These are phyloP conservation scores for Pyrenopolyporus hunteri DNA, from an alignment of 495 filamentous ascomycete genomes.

Conservation along the genomic window DNA sequence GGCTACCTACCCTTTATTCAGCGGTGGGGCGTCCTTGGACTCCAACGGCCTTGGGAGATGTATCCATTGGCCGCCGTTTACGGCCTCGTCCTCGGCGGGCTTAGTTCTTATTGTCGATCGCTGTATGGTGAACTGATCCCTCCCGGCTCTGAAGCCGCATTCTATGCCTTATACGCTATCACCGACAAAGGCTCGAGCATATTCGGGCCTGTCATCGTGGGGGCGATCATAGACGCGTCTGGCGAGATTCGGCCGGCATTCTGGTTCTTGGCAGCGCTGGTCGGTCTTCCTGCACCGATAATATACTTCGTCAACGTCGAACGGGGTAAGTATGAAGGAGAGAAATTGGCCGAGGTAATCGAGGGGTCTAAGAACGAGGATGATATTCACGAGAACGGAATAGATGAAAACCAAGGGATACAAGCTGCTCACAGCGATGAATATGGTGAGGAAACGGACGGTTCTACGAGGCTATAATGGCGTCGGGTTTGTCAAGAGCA, in stretches of 20 bases:
- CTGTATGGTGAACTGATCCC: constrained; percentile 92
- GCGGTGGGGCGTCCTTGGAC: constrained; percentile 74
- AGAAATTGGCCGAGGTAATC: constrained; percentile 70
- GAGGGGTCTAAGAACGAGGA: constrained; percentile 57
- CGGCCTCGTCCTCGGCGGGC: constrained; percentile 88
- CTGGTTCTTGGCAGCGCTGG: constrained; percentile 83
- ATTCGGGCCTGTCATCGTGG: constrained; percentile 94
- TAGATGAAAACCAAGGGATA: constrained; percentile 42
- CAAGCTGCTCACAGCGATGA: constrained; percentile 44
- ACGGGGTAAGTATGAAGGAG: constrained; percentile 79
- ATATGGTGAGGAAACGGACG: constrained; percentile 12
- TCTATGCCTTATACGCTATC: constrained; percentile 95
- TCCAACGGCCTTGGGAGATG: constrained; percentile 97
- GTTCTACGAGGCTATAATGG: constrained; percentile 8
- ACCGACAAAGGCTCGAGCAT: constrained; percentile 96
- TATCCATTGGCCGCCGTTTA: constrained; percentile 90
- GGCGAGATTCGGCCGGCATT: constrained; percentile 94
- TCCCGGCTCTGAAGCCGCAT: constrained; percentile 91
- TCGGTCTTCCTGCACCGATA: constrained; percentile 81
- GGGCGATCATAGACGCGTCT: constrained; percentile 84
- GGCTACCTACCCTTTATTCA: constrained; percentile 86
- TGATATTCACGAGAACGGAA: constrained; percentile 27
- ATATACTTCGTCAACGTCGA: constrained; percentile 91
- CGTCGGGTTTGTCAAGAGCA: neutral
- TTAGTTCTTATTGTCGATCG: constrained; percentile 93